These are phyloP conservation scores for Kodamaea jinghongensis DNA, from an alignment of 805 yeast genomes.

Conservation along the genomic window DNA sequence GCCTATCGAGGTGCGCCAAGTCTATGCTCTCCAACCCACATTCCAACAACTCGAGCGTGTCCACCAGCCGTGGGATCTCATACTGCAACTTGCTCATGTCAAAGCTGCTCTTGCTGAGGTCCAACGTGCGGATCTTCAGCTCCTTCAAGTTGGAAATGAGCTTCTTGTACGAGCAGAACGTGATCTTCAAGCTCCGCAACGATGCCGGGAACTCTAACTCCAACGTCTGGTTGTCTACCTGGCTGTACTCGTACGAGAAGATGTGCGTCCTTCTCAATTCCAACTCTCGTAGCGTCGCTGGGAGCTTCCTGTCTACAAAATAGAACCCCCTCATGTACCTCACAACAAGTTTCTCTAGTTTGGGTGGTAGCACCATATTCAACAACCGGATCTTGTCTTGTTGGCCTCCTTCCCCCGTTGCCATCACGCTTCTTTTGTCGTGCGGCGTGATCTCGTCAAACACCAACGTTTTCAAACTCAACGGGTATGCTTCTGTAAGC, in stretches of 20 bases:
- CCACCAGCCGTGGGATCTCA: background rate
- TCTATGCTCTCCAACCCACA: background rate
- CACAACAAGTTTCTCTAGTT: background rate
- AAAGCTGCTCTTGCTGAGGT: too few relatives aligned
- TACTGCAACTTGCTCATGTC: background rate
- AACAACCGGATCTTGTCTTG: slow-evolving; percentile 1
- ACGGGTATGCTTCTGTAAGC: background rate
- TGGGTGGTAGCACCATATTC: background rate
- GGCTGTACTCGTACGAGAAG: slow-evolving; percentile 12
- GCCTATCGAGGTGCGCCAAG: background rate
- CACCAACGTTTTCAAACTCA: background rate
- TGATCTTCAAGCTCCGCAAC: background rate
- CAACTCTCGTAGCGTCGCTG: background rate
- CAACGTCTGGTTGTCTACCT: slow-evolving; percentile 2
- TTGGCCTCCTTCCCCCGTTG: background rate
- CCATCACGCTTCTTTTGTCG: slow-evolving; percentile 1
- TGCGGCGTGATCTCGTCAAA: slow-evolving; percentile 3
- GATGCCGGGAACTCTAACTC: background rate
- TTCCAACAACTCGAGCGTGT: background rate
- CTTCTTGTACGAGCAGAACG: background rate
- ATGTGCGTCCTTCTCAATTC: slow-evolving; percentile 1
- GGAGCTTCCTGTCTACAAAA: background rate
- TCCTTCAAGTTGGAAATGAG: background rate
- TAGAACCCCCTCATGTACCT: slow-evolving; percentile 5
- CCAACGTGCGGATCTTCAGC: too few relatives aligned